Evolutionary conservation across 2,329 filamentous ascomycete genomes (phyloP), one percentile per base, ranked within the genome.

Genomic region (Alternaria ventricosa): DNA sequence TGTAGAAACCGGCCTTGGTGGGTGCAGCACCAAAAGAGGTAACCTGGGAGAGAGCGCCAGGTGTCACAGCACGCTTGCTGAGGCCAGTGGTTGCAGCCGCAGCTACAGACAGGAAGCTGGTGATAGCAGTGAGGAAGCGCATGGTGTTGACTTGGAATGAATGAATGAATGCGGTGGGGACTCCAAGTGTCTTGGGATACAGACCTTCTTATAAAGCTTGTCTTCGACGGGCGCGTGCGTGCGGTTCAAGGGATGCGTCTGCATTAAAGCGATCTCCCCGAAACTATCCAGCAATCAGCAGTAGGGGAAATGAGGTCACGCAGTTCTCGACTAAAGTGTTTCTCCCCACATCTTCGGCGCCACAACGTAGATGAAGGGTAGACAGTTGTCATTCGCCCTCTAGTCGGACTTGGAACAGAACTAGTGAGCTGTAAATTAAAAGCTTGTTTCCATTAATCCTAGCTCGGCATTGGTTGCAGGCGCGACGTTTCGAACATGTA

Each of bases 1-100:
- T 85, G 79, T 84, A 86, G 76, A 88, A 87, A 15, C 78, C 78
- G 5, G 84, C 84, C 28, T 84, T 69, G 23, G 82, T 84, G 11
- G 83, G 81, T 57, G 46, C 74, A 2, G 44, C 73, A 3, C 82
- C 82, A 51, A 82, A 85, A 55, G 75, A 72, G 5, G 78, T 78
- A 50, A 86, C 80, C 57, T 82, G 76, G 11, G 74, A 73, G 20
- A 83, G 71, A 5, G 59, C 57, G 44, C 74, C 75, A 6, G 74
- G 75, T 20, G 73, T 75, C 11, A 65, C 63, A 22, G 75, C 74
- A 43, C 75, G 74, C 58, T 71, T 71, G 41, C 54, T 64, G 6
- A 77, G 44, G 36, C 54, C 65, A 4, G 76, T 46, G 5, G 73
- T 66, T 12, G 69, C 68, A 13, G 73, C 71, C 9, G 70, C 58